Evolutionary conservation across 2,329 filamentous ascomycete species (phyloP), one percentile per base, ranked within the genome.

Genomic region (Penicillium sp.): DNA sequence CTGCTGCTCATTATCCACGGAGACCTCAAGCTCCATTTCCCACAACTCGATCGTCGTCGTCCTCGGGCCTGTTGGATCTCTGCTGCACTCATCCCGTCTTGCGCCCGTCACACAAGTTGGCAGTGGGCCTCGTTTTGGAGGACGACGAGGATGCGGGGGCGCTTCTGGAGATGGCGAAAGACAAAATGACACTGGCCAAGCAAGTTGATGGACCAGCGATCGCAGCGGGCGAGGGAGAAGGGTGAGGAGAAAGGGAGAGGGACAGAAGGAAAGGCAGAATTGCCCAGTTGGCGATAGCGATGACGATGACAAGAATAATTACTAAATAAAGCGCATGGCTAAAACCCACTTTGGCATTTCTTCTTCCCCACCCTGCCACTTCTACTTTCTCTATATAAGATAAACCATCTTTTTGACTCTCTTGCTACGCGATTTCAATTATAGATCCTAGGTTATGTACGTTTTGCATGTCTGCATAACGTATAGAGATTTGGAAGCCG

Each of bases 1-100:
- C 79, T 93, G 89, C 77, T 92, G 86, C 81, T 92, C 91, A 78
- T 88, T 89, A 79, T 93, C 90, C 78, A 91, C 85, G 71, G 84
- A 85, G 73, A 86, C 85, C 78, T 93, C 90, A 79, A 87, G 86
- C 81, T 91, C 80, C 87, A 89, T 89, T 77, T 78, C 79, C 80
- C 75, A 70, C 71, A 73, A 71, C 73, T 75, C 71, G 73, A 69
- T 77, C 75, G 75, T 71, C 71, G 70, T 71, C 67, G 71, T 70
- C 56, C 56, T 58, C 64, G 70, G 66, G 68, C 62, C 58, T 69
- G 69, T 66, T 62, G 68, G 66, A 67, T 67, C 70, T 70, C 70
- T 70, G 67, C 71, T 70, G 67, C 71, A 73, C 68, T 75, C 76
- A 76, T 76, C 70, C 74, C 74, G 73, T 69, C 69, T 68, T 68